These are phyloP conservation scores for Tardiomyces digboiensis DNA, from an alignment of 1,139 yeast species.

Conservation along the genomic window DNA sequence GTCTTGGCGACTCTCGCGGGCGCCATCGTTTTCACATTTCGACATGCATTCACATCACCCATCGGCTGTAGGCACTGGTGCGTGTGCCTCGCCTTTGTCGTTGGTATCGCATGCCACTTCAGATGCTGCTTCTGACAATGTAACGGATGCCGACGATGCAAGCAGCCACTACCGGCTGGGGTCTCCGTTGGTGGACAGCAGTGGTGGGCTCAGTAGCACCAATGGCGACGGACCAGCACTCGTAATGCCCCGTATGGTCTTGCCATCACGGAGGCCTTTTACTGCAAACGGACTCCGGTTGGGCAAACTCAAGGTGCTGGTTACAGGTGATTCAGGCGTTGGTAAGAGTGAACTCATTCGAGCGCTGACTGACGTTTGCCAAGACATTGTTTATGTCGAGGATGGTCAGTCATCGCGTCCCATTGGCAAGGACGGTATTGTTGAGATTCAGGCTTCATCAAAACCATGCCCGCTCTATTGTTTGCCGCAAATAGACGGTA, in stretches of 20 bases:
- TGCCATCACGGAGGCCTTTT: conserved; percentile 19
- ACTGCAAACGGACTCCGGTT: conserved; percentile 17
- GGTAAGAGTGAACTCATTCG: conserved; percentile 20
- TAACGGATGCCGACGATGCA: neutral
- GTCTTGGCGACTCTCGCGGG: conserved; percentile 8
- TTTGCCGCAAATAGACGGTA: conserved; percentile 1
- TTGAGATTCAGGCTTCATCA: conserved; percentile 16
- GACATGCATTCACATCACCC: neutral
- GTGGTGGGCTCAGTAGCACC: too few species aligned
- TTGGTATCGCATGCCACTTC: neutral
- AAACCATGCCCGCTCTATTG: conserved; percentile 17
- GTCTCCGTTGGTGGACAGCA: neutral
- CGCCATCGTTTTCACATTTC: conserved; percentile 5
- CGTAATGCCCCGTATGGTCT: conserved; percentile 18
- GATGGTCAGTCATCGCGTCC: conserved; percentile 5
- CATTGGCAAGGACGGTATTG: conserved; percentile 2
- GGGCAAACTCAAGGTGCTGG: conserved; percentile 19
- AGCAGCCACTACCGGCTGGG: neutral
- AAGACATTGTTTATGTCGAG: conserved; percentile 20
- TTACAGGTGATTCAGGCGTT: conserved; percentile 19
- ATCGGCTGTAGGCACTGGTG: neutral
- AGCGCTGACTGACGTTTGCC: conserved; percentile 14
- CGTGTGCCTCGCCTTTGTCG: neutral
- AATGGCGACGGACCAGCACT: conserved; percentile 5
- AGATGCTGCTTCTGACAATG: neutral